phyloP scores from a whole-genome alignment of 345 rosid genomes.

The Eucalyptus coolabah region DNA sequence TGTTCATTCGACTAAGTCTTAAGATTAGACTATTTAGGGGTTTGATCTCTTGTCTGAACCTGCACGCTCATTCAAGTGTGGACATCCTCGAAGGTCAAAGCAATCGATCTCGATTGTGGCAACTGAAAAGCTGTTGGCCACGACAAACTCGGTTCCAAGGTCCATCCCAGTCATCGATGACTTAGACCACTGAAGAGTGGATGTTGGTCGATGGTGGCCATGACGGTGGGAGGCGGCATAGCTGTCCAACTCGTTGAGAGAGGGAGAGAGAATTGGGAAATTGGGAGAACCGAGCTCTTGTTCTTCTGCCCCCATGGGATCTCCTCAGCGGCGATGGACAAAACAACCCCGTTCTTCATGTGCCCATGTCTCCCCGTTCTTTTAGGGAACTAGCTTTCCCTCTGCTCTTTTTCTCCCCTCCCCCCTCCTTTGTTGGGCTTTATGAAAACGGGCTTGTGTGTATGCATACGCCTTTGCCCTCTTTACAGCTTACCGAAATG shows the following conservation, averaged over 20 bases:
- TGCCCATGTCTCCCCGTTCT: neutral
- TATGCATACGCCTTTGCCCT: neutral
- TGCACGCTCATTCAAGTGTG: neutral
- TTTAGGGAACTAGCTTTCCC: neutral
- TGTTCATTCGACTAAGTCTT: neutral
- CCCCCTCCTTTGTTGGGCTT: neutral
- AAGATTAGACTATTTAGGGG: neutral
- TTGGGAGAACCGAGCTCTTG: neutral
- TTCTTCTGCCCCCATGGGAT: neutral
- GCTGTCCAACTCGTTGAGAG: neutral
- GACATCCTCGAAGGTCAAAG: neutral
- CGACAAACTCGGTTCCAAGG: neutral
- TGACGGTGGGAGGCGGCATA: neutral
- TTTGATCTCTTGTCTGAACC: neutral
- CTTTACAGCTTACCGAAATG: neutral
- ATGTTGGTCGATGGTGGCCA: neutral
- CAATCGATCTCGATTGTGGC: neutral
- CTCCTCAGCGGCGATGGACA: neutral
- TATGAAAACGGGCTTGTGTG: neutral
- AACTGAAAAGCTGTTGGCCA: neutral
- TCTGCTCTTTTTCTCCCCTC: neutral
- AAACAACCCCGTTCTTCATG: neutral
- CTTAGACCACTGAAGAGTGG: neutral
- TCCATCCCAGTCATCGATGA: neutral
- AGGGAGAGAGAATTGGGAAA: neutral